Base-by-base conservation (phyloP, 371 early-diverging fungal genomes). In the Coemansia sp. region DNA sequence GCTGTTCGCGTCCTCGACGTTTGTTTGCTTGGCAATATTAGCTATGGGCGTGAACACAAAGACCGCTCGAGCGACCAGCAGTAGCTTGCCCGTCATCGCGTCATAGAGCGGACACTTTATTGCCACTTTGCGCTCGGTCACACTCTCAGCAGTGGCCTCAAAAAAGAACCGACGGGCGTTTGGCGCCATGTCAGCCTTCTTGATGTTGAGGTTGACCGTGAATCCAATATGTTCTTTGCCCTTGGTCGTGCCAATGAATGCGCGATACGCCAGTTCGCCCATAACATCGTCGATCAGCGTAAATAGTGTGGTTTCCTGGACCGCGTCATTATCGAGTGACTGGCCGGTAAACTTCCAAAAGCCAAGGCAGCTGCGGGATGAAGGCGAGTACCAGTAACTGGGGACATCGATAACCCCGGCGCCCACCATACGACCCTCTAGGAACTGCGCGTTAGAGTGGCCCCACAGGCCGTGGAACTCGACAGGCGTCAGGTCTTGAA, bases 281-380 rank as follows among this genome's bases (percentile, higher is more conserved):
- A 57, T 55, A 1, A 60, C 56, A n/a, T 69, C 64, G 40, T 69
- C 69, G 14, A 55, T 43, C 24, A 69, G 64, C 14, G 69, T 59
- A 16, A 58, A 6, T 0, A 69, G 46, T 0, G 64, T 51, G 36
- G 60, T 60, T 16, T 64, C 60, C 7, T 63, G 59, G 36, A 68
- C 43, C n/a, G 37, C 16, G 0, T 38, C 34, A 10, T n/a, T 9
- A 10, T 24, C 24, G 24, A 24, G 24, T 24, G 16, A 7, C 6
- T 3, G 4, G 33, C 14, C 11, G 24, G 5, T 29, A 24, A 69
- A 69, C 8, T 36, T 18, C 69, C 69, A 69, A 39, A 60, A 47
- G 18, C 69, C 64, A 14, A 60, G 18, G 36, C 33, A 32, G 18
- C 37, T 38, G 24, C 34, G 54, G 29, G 49, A 5, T 10, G 51